Base-by-base conservation (phyloP, 2,329 filamentous ascomycete genomes). In the Penicillium sp. region DNA sequence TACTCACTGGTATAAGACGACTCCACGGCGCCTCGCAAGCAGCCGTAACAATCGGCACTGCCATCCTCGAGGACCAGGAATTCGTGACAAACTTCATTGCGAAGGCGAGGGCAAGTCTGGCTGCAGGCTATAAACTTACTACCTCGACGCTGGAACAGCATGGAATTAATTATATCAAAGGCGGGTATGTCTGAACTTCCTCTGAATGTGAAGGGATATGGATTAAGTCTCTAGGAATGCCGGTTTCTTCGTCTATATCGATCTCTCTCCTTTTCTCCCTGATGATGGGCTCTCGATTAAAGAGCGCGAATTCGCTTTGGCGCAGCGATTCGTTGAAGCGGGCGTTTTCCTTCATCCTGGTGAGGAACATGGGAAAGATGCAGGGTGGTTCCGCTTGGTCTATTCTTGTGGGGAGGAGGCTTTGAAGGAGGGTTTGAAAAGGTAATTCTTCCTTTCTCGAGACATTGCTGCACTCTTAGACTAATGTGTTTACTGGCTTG, bases 321-420 rank as follows among this genome's bases (percentile, higher is more conserved):
- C 68, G 0, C 59, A 68, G 45, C 65, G 45, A 31, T 45, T 78
- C 26, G 46, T 66, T n/a, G 56, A 66, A 15, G 60, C 60, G 0
- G 75, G 72, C 2, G 66, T 79, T 2, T 74, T 72, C 39, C 39
- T 79, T 16, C 72, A 74, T 30, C 65, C 70, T 0, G 65, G 69
- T 0, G 67, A 72, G 41, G 68, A 69, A 44, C 57, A 62, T 32
- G 63, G 65, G 0, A 66, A 66, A 13, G 55, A 66, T 35, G 59
- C 67, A 1, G 75, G 76, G 0, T 75, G 70, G 67, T 79, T 77
- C 44, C 58, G 76, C 2, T 31, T 79, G 12, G 70, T 79, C 0
- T 79, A 73, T 40, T 61, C 63, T 2, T 50, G 66, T 15, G 54
- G 64, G 7, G 57, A 59, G 31, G 45, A 54, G 9, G 48, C 56